Conservation (phyloP, 441 rosid species). For the Codiaeum variegatum region DNA sequence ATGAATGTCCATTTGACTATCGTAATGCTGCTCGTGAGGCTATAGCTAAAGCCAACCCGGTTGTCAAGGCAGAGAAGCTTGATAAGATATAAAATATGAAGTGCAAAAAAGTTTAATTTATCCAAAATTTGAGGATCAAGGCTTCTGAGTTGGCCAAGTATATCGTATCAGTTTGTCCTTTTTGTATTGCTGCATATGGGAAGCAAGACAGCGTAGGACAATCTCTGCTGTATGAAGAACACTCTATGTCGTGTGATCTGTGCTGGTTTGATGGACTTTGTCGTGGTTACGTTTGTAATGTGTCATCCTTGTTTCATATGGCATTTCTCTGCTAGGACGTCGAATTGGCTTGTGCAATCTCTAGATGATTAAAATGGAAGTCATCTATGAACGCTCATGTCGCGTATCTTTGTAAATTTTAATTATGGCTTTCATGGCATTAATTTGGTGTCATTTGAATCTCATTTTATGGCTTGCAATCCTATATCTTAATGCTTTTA, state of each 20-base stretch:
- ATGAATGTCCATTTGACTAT: slow-evolving; percentile 63
- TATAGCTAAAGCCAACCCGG: slow-evolving; percentile 57
- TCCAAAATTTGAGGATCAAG: slow-evolving; percentile 24
- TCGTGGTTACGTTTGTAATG: slow-evolving; percentile 30
- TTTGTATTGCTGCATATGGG: slow-evolving; percentile 34
- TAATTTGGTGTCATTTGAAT: background rate
- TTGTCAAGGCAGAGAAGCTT: slow-evolving; percentile 59
- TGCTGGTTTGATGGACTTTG: slow-evolving; percentile 42
- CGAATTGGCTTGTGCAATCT: slow-evolving; percentile 26
- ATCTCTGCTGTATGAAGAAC: slow-evolving; percentile 33
- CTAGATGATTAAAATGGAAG: slow-evolving; percentile 13
- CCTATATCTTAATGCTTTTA: no score
- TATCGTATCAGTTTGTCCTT: slow-evolving; percentile 33
- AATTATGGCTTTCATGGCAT: slow-evolving; percentile 21
- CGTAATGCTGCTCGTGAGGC: slow-evolving; percentile 51
- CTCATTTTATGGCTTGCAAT: background rate
- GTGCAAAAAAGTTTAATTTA: slow-evolving; percentile 9
- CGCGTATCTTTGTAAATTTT: slow-evolving; percentile 26
- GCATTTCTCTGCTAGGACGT: slow-evolving; percentile 19
- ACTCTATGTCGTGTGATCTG: slow-evolving; percentile 35
- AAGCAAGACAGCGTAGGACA: slow-evolving; percentile 26
- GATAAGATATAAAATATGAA: slow-evolving; percentile 30
- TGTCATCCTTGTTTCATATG: slow-evolving; percentile 29
- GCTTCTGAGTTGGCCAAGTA: slow-evolving; percentile 34
- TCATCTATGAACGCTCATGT: slow-evolving; percentile 10